phyloP scores from a whole-genome alignment of 257 asterid genomes.

The Petunia axillaris region DNA sequence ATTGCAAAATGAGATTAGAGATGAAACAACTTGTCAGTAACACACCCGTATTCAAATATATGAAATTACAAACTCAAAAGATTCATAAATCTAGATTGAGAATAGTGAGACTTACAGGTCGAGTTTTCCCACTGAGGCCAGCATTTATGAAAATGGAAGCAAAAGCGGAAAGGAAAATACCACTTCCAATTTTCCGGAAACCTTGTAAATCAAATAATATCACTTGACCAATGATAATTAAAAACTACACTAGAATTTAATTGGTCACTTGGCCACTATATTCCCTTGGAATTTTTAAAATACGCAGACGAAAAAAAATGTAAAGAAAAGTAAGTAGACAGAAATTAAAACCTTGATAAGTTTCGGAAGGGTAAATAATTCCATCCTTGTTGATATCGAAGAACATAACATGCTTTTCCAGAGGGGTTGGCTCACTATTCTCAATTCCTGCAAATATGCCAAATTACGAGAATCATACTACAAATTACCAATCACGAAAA shows the following conservation, averaged over 20 bases:
- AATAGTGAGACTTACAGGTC: constrained; percentile 55
- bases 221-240: too few species aligned
- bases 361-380: constrained; percentile 71
- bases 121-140: constrained; percentile 77
- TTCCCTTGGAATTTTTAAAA: not conserved
- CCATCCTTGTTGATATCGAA: constrained; percentile 81
- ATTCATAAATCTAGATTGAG: not conserved
- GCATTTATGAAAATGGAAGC: constrained; percentile 76
- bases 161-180: constrained; percentile 48
- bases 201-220: constrained; percentile 42
- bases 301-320: not conserved
- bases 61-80: not conserved
- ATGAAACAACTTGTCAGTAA: not conserved
- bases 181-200: constrained; percentile 75
- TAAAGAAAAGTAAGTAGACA: not conserved
- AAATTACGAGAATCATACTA: not conserved
- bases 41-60: not conserved
- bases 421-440: constrained; percentile 43
- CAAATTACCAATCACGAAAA: not conserved
- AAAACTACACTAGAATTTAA: not conserved
- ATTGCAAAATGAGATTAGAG: not conserved
- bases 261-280: not conserved
- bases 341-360: constrained; percentile 56
- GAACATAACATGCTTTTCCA: constrained; percentile 77
- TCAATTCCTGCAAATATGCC: not conserved